Percentiles rank a stretch among this genome's conserved stretches.
Evolutionary conservation across 2,329 filamentous ascomycete genomes (phyloP).

Genomic region (Botrytis galanthina): DNA sequence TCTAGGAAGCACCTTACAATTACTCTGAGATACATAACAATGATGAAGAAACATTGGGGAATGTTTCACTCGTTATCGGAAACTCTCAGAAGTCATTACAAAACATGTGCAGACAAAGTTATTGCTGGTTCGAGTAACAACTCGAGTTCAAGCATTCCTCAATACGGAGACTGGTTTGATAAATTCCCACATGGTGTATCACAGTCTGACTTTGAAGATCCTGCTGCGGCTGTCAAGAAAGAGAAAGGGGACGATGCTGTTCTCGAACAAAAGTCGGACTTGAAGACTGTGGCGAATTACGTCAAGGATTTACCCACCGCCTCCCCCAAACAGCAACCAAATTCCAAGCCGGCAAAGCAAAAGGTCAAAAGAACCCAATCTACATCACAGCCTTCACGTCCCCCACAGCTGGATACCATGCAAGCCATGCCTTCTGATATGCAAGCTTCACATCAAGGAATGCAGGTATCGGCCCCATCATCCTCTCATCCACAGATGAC

Average conservation of each 20-base stretch:
- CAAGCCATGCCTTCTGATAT: constrained; percentile 31
- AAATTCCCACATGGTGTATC: constrained; percentile 91
- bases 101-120: constrained; percentile 78
- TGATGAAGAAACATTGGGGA: constrained; percentile 97
- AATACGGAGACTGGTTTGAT: constrained; percentile 98
- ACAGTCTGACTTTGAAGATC: constrained; percentile 78
- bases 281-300: constrained; percentile 94
- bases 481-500: constrained; percentile 22
- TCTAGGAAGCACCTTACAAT: constrained; percentile 82
- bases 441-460: constrained; percentile 18
- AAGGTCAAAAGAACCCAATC: constrained; percentile 43
- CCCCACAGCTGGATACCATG: constrained; percentile 28
- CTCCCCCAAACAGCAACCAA: constrained; percentile 38
- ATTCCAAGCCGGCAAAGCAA: constrained; percentile 37
- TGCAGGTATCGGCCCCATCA: not conserved
- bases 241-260: constrained; percentile 85
- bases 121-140: constrained; percentile 47
- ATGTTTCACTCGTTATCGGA: constrained; percentile 98
- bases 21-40: constrained; percentile 86
- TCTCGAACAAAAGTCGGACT: constrained; percentile 80
- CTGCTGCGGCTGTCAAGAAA: constrained; percentile 63
- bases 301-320: constrained; percentile 70
- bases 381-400: constrained; percentile 28
- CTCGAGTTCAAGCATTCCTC: constrained; percentile 66
- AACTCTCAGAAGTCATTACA: constrained; percentile 85